Evolutionary conservation across 768 basidiomycete species (phyloP).

Genomic region (Boletus barrowsii): DNA sequence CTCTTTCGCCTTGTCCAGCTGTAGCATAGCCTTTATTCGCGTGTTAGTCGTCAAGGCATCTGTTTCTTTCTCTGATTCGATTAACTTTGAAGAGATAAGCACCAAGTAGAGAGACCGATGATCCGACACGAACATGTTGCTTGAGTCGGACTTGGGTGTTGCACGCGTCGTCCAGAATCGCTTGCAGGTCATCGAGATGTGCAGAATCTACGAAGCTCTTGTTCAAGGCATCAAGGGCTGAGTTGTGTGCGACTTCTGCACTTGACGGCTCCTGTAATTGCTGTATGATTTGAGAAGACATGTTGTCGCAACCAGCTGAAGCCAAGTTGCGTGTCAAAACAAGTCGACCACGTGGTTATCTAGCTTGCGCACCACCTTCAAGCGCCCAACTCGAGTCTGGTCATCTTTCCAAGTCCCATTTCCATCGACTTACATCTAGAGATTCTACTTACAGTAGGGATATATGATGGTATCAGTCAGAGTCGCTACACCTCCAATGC

Average conservation of each 20-base stretch:
- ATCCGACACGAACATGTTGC: constrained; percentile 40
- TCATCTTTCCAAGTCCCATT: too few relatives aligned
- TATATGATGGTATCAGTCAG: not conserved
- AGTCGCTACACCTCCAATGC: not conserved
- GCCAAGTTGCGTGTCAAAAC: not conserved
- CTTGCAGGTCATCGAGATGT: constrained; percentile 49
- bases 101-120: constrained; percentile 12
- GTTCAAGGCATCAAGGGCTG: constrained; percentile 41
- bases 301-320: constrained; percentile 7
- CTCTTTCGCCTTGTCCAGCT: constrained; percentile 66
- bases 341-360: constrained; percentile 25
- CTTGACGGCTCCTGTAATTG: constrained; percentile 50
- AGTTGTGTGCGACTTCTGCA: constrained; percentile 36
- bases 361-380: too few relatives aligned
- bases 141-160: constrained; percentile 39
- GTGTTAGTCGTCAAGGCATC: constrained; percentile 48
- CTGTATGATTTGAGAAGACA: constrained; percentile 46
- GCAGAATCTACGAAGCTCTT: constrained; percentile 45
- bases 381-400: too few relatives aligned
- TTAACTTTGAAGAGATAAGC: constrained; percentile 49
- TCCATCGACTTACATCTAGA: too few relatives aligned
- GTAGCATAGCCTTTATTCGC: constrained; percentile 42
- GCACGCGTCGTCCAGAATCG: constrained; percentile 42
- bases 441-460: too few relatives aligned
- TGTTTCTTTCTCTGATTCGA: constrained; percentile 47